Percentiles rank a stretch among this genome's conserved stretches.
phyloP scores from a whole-genome alignment of 2,329 filamentous ascomycete genomes.

The Calonectria ilicicola region DNA sequence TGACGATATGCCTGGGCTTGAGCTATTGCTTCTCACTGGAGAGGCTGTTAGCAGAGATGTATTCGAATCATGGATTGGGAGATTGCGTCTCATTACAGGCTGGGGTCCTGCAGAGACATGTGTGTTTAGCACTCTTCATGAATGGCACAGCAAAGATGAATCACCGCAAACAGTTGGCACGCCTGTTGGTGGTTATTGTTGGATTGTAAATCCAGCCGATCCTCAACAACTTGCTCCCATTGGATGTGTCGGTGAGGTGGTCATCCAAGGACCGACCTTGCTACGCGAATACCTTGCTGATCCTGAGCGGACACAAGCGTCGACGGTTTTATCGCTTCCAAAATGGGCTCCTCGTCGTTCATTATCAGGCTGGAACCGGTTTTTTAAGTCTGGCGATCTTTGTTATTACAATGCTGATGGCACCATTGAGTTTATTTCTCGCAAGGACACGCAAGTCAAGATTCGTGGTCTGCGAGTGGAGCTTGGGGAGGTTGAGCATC shows the following conservation, averaged over 20 bases:
- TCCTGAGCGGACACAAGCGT: background rate
- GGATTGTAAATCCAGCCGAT: slow-evolving; percentile 23
- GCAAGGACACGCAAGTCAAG: slow-evolving; percentile 70
- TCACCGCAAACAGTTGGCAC: slow-evolving; percentile 11
- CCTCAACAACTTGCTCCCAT: slow-evolving; percentile 1
- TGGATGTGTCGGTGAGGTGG: no score
- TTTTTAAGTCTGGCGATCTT: slow-evolving; percentile 63
- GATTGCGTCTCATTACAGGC: slow-evolving; percentile 22
- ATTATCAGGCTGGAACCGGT: slow-evolving; percentile 9
- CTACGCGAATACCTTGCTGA: slow-evolving; percentile 60
- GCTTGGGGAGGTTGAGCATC: slow-evolving; percentile 47
- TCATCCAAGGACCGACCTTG: slow-evolving; percentile 46
- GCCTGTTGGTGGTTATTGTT: slow-evolving; percentile 21
- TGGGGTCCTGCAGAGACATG: slow-evolving; percentile 29
- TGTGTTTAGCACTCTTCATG: slow-evolving; percentile 20
- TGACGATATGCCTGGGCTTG: background rate
- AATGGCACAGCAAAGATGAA: slow-evolving; percentile 1
- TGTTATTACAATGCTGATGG: slow-evolving; percentile 52
- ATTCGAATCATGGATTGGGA: slow-evolving; percentile 16
- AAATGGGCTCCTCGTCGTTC: no score
- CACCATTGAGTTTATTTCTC: slow-evolving; percentile 57
- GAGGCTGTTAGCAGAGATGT: slow-evolving; percentile 23
- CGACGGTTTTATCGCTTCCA: background rate
- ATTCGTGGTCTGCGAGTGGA: slow-evolving; percentile 69
- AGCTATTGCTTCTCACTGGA: slow-evolving; percentile 18